Conservation (phyloP, 2,329 filamentous ascomycete species). For the Cladosporium sp. region DNA sequence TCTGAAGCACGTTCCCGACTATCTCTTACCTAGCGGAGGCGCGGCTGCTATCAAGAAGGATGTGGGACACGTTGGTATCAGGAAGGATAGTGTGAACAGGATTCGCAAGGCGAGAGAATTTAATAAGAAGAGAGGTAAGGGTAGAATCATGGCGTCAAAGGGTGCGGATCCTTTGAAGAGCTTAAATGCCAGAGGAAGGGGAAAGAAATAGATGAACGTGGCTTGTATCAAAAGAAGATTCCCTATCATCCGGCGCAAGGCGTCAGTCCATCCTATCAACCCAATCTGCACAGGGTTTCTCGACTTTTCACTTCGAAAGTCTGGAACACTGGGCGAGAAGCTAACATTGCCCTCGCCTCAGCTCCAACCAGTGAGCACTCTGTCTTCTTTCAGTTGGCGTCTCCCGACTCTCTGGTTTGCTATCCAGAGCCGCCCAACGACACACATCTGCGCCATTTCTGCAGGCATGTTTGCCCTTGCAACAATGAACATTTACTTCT, state of each 20-base stretch:
- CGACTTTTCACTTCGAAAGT: too few relatives aligned
- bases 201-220: constrained; percentile 25
- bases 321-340: too few relatives aligned
- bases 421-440: too few relatives aligned
- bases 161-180: constrained; percentile 84
- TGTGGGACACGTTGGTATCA: constrained; percentile 71
- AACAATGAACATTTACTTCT: too few relatives aligned
- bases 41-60: constrained; percentile 62
- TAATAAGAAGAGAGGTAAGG: constrained; percentile 44
- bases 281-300: too few relatives aligned
- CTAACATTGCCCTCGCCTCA: too few relatives aligned
- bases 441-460: too few relatives aligned
- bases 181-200: constrained; percentile 56
- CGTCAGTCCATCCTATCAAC: not conserved
- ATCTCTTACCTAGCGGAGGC: constrained; percentile 72
- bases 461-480: too few relatives aligned
- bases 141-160: constrained; percentile 53
- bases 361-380: too few relatives aligned
- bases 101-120: constrained; percentile 43
- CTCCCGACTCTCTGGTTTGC: too few relatives aligned
- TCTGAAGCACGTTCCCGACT: constrained; percentile 90
- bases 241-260: not conserved
- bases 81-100: constrained; percentile 47
- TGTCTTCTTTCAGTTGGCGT: too few relatives aligned
- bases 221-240: not conserved